These are phyloP conservation scores for Hemisphaericaspora lyxosophila DNA, from an alignment of 1,139 yeast genomes.

Conservation along the genomic window DNA sequence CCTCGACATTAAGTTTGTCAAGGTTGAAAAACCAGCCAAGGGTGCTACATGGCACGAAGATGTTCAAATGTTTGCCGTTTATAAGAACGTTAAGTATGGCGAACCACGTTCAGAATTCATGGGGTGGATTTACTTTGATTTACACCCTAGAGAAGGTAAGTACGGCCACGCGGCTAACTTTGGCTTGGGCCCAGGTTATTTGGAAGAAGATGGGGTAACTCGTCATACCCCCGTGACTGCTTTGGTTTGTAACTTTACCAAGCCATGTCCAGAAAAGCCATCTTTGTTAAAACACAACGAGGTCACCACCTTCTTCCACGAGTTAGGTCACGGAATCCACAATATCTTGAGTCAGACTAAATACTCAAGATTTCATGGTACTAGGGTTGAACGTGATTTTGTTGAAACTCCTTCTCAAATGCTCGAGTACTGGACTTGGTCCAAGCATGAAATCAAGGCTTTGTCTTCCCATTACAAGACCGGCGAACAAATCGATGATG, in stretches of 20 bases:
- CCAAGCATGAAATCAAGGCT: constrained; percentile 53
- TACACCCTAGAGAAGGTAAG: constrained; percentile 84
- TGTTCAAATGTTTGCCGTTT: constrained; percentile 72
- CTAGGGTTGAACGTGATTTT: constrained; percentile 77
- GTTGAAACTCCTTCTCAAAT: constrained; percentile 90
- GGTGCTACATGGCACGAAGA: constrained; percentile 67
- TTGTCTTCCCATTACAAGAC: constrained; percentile 69
- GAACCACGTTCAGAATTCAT: constrained; percentile 52
- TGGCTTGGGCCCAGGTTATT: constrained; percentile 63
- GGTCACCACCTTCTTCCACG: constrained; percentile 85
- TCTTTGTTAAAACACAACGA: constrained; percentile 76
- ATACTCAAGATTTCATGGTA: constrained; percentile 71
- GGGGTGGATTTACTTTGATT: constrained; percentile 78
- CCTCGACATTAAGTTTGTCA: constrained; percentile 65
- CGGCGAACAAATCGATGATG: constrained; percentile 57
- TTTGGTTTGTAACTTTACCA: constrained; percentile 81
- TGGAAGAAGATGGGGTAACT: constrained; percentile 45
- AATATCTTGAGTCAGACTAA: constrained; percentile 66
- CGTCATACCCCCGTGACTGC: constrained; percentile 70
- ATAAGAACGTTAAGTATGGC: constrained; percentile 53
- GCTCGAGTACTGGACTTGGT: constrained; percentile 90
- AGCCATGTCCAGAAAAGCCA: constrained; percentile 69
- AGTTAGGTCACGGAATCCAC: constrained; percentile 87
- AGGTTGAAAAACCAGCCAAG: constrained; percentile 38
- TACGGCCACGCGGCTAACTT: constrained; percentile 88